Conservation (phyloP, 768 basidiomycete genomes). For the Russula lepida region DNA sequence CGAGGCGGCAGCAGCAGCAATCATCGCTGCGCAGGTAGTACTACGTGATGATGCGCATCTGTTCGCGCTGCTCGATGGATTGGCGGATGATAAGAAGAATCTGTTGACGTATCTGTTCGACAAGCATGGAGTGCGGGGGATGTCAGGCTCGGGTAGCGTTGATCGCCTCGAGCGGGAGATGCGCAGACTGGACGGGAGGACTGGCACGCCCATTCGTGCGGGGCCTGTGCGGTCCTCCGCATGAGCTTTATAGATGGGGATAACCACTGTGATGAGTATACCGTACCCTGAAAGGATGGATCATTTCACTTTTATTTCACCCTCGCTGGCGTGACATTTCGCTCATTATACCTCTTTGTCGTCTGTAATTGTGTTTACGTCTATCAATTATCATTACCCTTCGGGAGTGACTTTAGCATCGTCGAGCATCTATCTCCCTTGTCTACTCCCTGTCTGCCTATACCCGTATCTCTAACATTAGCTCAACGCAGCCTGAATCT, state of each 20-base stretch:
- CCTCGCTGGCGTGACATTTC: not conserved
- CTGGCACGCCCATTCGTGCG: conserved; percentile 52
- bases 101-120: conserved; percentile 83
- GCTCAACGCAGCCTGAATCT: conserved; percentile 1
- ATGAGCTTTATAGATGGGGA: not conserved
- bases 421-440: not conserved
- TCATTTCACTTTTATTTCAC: not conserved
- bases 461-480: not conserved
- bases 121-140: conserved; percentile 66
- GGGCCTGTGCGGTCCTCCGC: not conserved
- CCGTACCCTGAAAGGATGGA: not conserved
- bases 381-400: not conserved
- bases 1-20: conserved; percentile 73
- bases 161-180: conserved; percentile 75
- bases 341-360: not conserved
- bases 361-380: conserved; percentile 4
- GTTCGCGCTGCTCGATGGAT: conserved; percentile 69
- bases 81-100: conserved; percentile 89
- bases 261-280: not conserved
- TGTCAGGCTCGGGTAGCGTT: conserved; percentile 30
- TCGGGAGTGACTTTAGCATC: not conserved
- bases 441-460: not conserved
- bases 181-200: conserved; percentile 68
- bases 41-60: conserved; percentile 77
- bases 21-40: conserved; percentile 78